Evolutionary conservation across 1,139 yeast genomes (phyloP).

Genomic region (Taiozyma sp.): DNA sequence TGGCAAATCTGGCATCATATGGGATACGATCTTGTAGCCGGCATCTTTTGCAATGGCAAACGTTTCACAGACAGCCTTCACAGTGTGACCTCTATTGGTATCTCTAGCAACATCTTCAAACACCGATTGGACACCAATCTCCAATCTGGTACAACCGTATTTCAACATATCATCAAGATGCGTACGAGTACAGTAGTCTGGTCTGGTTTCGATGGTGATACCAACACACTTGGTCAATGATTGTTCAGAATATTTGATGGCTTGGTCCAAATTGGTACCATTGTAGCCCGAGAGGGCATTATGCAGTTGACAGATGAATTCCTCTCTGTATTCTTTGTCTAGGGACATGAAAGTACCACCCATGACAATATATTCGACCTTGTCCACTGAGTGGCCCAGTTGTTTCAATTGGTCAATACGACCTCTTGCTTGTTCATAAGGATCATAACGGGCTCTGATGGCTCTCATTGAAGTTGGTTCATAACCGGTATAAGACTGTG

Average conservation of each 20-base stretch:
- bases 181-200: slow-evolving; percentile 96
- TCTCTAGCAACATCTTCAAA: slow-evolving; percentile 99
- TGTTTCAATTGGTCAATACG: slow-evolving; percentile 93
- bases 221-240: slow-evolving; percentile 97
- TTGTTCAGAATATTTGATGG: slow-evolving; percentile 87
- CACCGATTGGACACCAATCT: slow-evolving; percentile 95
- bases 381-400: slow-evolving; percentile 94
- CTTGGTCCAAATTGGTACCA: slow-evolving; percentile 85
- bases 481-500: slow-evolving; percentile 97
- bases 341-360: slow-evolving; percentile 99
- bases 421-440: slow-evolving; percentile 98
- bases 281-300: slow-evolving; percentile 94
- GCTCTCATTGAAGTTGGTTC: slow-evolving; percentile 99
- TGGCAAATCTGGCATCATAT: slow-evolving; percentile 99
- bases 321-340: slow-evolving; percentile 84
- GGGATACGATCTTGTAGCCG: slow-evolving; percentile 95
- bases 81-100: slow-evolving; percentile 98
- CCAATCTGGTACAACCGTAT: slow-evolving; percentile 95
- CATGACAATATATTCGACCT: slow-evolving; percentile 96
- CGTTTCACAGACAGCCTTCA: slow-evolving; percentile 92
- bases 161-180: slow-evolving; percentile 93
- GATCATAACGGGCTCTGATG: slow-evolving; percentile 94
- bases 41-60: slow-evolving; percentile 96
- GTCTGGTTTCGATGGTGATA: slow-evolving; percentile 96
- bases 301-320: slow-evolving; percentile 83